Evolutionary conservation across 768 basidiomycete genomes (phyloP).

Genomic region (Filobasidium wieringae): DNA sequence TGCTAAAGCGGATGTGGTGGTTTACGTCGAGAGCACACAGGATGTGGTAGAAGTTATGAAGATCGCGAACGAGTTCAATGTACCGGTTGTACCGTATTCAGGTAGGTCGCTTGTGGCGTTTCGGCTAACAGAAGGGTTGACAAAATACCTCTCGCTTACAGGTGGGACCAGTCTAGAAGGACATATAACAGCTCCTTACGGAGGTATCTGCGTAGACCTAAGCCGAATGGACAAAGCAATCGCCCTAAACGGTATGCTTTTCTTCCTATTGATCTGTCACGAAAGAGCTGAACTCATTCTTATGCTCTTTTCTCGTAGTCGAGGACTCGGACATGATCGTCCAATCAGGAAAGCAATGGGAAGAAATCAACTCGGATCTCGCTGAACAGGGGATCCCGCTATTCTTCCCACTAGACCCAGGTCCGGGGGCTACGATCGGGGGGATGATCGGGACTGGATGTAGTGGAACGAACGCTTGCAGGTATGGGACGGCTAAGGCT

Average conservation of each 20-base stretch:
- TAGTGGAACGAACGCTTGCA: conserved; percentile 52
- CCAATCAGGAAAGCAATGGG: conserved; percentile 38
- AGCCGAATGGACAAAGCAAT: conserved; percentile 67
- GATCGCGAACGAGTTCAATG: conserved; percentile 56
- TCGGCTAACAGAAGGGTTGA: background rate
- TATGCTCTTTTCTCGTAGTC: conserved; percentile 13
- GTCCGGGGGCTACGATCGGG: conserved; percentile 72
- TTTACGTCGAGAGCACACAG: conserved; percentile 48
- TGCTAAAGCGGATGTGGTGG: conserved; percentile 31
- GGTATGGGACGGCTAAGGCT: conserved; percentile 75
- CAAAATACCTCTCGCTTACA: background rate
- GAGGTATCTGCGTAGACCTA: conserved; percentile 71
- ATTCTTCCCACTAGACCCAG: conserved; percentile 76
- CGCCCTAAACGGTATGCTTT: conserved; percentile 47
- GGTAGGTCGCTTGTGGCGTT: background rate
- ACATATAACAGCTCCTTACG: conserved; percentile 57
- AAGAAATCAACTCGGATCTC: conserved; percentile 42
- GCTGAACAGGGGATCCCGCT: conserved; percentile 61
- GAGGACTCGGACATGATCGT: conserved; percentile 38
- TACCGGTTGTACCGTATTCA: conserved; percentile 70
- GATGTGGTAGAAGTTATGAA: conserved; percentile 74
- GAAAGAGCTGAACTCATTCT: background rate
- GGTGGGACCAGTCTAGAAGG: conserved; percentile 83
- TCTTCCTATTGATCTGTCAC: too few species aligned
- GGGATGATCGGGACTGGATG: conserved; percentile 84